phyloP scores from a whole-genome alignment of 208 protist genomes.

The Leptomonas pyrrhocoris region DNA sequence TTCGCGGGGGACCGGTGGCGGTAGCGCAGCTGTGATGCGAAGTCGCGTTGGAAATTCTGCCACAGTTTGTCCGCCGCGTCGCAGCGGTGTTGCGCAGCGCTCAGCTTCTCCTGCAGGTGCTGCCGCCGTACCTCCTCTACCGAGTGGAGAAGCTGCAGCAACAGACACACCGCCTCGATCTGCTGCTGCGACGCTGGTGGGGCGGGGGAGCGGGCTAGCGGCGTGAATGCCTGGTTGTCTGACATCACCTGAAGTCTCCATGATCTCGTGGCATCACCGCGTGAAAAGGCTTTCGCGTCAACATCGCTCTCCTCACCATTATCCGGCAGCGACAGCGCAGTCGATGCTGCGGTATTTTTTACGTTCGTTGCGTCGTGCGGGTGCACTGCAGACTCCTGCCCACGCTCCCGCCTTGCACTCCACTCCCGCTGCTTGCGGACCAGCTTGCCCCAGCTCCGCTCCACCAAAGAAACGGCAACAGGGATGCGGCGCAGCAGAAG shows the following conservation, averaged over 20 bases:
- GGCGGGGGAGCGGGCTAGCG: neutral
- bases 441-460: constrained; percentile 51
- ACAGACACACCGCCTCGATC: constrained; percentile 25
- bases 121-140: constrained; percentile 55
- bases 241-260: neutral
- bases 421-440: constrained; percentile 21
- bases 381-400: neutral
- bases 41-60: constrained; percentile 23
- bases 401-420: neutral
- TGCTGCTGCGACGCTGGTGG: constrained; percentile 18
- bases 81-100: constrained; percentile 5
- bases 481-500: constrained; percentile 72
- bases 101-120: constrained; percentile 32
- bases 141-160: constrained; percentile 47
- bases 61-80: neutral
- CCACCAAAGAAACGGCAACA: constrained; percentile 70
- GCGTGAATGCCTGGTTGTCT: neutral
- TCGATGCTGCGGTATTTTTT: too few relatives aligned
- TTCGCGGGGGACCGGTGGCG: neutral
- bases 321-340: too few relatives aligned
- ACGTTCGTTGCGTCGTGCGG: too few relatives aligned
- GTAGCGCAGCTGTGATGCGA: constrained; percentile 15
- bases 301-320: too few relatives aligned
- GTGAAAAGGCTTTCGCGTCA: too few relatives aligned
- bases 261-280: too few relatives aligned